Evolutionary conservation across 768 basidiomycete species (phyloP).

Genomic region (Serendipita indica): DNA sequence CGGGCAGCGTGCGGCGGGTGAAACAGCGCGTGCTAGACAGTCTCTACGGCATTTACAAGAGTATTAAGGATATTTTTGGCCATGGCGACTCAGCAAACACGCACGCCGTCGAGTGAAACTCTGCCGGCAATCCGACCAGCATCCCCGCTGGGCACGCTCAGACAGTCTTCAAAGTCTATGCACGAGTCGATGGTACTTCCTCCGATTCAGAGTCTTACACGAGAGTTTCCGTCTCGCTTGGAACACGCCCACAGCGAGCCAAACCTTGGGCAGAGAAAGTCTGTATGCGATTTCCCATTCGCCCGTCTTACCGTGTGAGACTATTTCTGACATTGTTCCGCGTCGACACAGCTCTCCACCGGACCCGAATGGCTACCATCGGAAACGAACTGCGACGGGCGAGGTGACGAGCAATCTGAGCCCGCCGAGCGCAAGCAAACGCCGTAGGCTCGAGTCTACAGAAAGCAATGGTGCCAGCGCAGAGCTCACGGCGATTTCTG

Average conservation of each 20-base stretch:
- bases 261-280: not conserved
- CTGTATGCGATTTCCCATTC: not conserved
- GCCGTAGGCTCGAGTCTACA: not conserved
- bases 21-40: no score
- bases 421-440: not conserved
- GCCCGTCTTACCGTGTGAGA: no score
- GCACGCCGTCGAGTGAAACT: not conserved
- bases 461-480: not conserved
- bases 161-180: not conserved
- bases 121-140: conserved; percentile 6
- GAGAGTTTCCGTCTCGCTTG: not conserved
- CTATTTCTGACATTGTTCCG: no score
- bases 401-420: not conserved
- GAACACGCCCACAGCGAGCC: not conserved
- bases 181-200: conserved; percentile 2
- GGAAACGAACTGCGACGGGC: conserved; percentile 1
- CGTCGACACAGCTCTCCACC: conserved; percentile 9
- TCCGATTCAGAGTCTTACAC: not conserved
- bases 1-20: no score
- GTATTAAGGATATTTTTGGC: no score
- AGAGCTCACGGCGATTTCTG: not conserved
- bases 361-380: not conserved
- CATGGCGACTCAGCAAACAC: not conserved
- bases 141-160: not conserved
- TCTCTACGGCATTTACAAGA: no score